These are phyloP conservation scores for Heimioporus sp. DNA, from an alignment of 768 basidiomycete species.

Conservation along the genomic window DNA sequence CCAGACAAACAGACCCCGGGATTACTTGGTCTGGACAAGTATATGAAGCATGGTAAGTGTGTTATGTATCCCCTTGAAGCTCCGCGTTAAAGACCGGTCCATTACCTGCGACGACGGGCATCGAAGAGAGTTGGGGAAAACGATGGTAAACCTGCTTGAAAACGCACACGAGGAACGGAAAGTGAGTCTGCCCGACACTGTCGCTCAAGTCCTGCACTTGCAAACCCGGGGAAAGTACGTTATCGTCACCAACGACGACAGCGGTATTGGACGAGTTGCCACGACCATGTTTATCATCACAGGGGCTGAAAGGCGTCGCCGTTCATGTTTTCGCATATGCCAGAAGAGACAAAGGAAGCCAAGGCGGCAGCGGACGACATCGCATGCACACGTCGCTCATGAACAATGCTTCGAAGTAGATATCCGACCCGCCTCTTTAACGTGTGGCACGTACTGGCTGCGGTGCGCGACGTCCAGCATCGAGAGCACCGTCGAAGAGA, in stretches of 20 bases:
- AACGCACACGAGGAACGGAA: slow-evolving; percentile 52
- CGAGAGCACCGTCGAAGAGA: slow-evolving; percentile 43
- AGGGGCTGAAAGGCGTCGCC: slow-evolving; percentile 51
- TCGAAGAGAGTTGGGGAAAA: slow-evolving; percentile 56
- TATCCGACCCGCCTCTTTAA: slow-evolving; percentile 8
- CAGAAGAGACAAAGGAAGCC: slow-evolving; percentile 54
- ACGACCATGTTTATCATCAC: slow-evolving; percentile 51
- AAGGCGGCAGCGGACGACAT: slow-evolving; percentile 46
- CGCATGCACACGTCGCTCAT: slow-evolving; percentile 41
- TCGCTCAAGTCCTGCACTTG: neutral
- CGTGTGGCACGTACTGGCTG: no score
- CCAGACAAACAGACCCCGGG: slow-evolving; percentile 37
- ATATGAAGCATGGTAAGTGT: no score
- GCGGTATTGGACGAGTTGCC: slow-evolving; percentile 51
- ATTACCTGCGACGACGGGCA: slow-evolving; percentile 34
- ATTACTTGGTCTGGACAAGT: no score
- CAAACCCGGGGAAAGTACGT: slow-evolving; percentile 5
- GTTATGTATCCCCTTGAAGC: no score
- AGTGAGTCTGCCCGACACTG: no score
- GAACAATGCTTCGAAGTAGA: slow-evolving; percentile 32
- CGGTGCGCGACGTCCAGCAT: slow-evolving; percentile 26
- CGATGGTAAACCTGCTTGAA: slow-evolving; percentile 45
- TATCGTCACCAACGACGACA: slow-evolving; percentile 37
- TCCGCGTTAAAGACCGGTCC: slow-evolving; percentile 28
- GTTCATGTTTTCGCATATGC: slow-evolving; percentile 53